Percentiles rank a stretch among this genome's conserved stretches.
These are phyloP conservation scores for Debaryomycetaceae sp. DNA, from an alignment of 1,139 yeast genomes.

Conservation along the genomic window DNA sequence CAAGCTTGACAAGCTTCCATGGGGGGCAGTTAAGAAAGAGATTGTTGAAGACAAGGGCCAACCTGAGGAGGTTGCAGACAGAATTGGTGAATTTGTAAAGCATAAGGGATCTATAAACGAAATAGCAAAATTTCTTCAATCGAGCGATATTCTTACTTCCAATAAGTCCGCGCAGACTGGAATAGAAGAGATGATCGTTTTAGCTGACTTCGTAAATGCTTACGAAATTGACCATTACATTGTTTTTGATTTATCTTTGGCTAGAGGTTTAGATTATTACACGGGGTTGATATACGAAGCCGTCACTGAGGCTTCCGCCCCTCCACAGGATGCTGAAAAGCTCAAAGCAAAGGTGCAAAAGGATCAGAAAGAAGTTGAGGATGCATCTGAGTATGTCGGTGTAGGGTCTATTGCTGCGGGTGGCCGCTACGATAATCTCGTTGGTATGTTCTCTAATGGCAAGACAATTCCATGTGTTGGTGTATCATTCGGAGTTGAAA, in stretches of 20 bases:
- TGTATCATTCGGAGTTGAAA: conserved; percentile 92
- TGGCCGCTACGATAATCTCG: conserved; percentile 94
- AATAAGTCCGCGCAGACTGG: conserved; percentile 79
- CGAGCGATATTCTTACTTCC: conserved; percentile 53
- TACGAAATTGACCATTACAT: conserved; percentile 62
- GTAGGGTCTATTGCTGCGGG: conserved; percentile 99
- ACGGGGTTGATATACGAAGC: conserved; percentile 97
- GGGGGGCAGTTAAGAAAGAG: conserved; percentile 91
- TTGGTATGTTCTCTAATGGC: conserved; percentile 93
- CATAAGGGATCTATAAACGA: conserved; percentile 74
- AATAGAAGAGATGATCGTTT: conserved; percentile 69
- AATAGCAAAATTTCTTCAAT: conserved; percentile 53
- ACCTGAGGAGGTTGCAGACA: conserved; percentile 86
- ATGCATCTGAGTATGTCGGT: conserved; percentile 94
- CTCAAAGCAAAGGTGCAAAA: conserved; percentile 52
- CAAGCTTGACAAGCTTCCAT: conserved; percentile 89
- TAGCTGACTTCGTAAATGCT: conserved; percentile 78
- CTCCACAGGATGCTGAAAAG: conserved; percentile 75
- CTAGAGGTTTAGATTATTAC: conserved; percentile 96
- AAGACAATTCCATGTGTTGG: conserved; percentile 97
- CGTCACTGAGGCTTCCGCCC: conserved; percentile 91
- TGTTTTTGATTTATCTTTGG: conserved; percentile 88
- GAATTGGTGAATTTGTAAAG: conserved; percentile 87
- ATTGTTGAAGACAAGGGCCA: conserved; percentile 89
- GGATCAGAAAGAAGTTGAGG: conserved; percentile 59